Percentiles rank a stretch among this genome's conserved stretches.
These are phyloP conservation scores for Aspergillus tanneri DNA, from an alignment of 2,329 filamentous ascomycete species.

Conservation along the genomic window DNA sequence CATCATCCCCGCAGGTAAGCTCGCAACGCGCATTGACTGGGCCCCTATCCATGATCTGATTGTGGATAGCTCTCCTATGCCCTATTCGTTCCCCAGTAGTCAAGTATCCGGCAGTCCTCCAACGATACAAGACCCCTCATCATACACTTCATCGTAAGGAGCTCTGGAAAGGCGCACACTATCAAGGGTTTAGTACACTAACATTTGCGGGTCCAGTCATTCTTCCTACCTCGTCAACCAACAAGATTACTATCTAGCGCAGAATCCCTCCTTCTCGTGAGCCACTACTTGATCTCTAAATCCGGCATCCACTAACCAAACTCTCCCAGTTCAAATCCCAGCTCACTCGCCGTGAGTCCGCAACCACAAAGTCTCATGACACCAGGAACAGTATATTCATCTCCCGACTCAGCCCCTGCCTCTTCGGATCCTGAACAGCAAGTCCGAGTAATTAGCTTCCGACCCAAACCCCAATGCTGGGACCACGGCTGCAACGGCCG, in stretches of 20 bases:
- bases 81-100: conserved; percentile 22
- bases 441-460: conserved; percentile 69
- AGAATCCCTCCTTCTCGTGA: conserved; percentile 33
- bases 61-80: conserved; percentile 19
- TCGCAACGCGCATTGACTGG: not conserved
- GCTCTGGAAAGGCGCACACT: not conserved
- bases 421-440: conserved; percentile 46
- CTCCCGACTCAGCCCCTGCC: conserved; percentile 25
- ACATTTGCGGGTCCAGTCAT: conserved; percentile 25
- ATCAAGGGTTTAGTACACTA: not conserved
- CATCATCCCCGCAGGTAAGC: conserved; percentile 25
- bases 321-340: conserved; percentile 23
- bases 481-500: conserved; percentile 95
- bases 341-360: conserved; percentile 25
- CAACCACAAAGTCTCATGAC: conserved; percentile 26
- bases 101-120: conserved; percentile 21
- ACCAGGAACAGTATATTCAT: conserved; percentile 29
- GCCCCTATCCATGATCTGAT: not conserved
- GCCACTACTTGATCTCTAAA: conserved; percentile 7
- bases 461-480: conserved; percentile 95
- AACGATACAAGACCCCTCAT: conserved; percentile 22
- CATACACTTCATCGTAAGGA: conserved; percentile 27
- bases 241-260: conserved; percentile 35
- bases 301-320: conserved; percentile 12
- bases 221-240: conserved; percentile 36